phyloP scores from a whole-genome alignment of 2,329 filamentous ascomycete genomes.

The Biscogniauxia marginata region DNA sequence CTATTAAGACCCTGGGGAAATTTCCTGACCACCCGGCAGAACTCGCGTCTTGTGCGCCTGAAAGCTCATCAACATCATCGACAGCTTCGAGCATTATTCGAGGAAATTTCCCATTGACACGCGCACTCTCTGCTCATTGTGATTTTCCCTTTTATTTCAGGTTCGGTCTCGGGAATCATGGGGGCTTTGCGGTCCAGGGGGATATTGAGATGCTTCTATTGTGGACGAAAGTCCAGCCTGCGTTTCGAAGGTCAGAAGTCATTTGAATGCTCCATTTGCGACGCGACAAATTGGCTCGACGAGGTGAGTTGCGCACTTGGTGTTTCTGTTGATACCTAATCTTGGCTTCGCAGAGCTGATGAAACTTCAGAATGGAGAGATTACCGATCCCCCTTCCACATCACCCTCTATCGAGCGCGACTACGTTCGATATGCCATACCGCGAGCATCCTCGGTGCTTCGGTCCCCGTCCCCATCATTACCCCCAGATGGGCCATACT shows the following conservation, averaged over 20 bases:
- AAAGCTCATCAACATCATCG: background rate
- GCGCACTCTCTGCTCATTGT: background rate
- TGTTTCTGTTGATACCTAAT: background rate
- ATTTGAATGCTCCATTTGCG: conserved; percentile 76
- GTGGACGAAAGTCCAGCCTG: conserved; percentile 65
- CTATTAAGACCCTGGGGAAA: background rate
- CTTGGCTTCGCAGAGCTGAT: conserved; percentile 16
- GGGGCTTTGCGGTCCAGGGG: conserved; percentile 30
- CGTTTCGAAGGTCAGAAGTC: conserved; percentile 57
- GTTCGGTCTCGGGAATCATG: conserved; percentile 21
- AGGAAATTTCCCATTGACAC: background rate
- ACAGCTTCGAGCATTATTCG: background rate
- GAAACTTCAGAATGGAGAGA: conserved; percentile 70
- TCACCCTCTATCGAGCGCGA: conserved; percentile 48
- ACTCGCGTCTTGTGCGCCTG: background rate
- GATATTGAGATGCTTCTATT: conserved; percentile 75
- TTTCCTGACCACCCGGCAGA: conserved; percentile 8
- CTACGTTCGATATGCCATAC: conserved; percentile 47
- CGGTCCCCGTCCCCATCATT: conserved; percentile 28
- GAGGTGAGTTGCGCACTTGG: conserved; percentile 53
- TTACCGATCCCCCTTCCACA: conserved; percentile 77
- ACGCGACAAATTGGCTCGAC: conserved; percentile 86
- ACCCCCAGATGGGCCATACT: conserved; percentile 33
- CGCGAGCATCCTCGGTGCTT: conserved; percentile 33
- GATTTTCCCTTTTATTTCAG: conserved; percentile 4